Evolutionary conservation across 208 protist genomes (phyloP).

Genomic region (Phytomonas serpens): DNA sequence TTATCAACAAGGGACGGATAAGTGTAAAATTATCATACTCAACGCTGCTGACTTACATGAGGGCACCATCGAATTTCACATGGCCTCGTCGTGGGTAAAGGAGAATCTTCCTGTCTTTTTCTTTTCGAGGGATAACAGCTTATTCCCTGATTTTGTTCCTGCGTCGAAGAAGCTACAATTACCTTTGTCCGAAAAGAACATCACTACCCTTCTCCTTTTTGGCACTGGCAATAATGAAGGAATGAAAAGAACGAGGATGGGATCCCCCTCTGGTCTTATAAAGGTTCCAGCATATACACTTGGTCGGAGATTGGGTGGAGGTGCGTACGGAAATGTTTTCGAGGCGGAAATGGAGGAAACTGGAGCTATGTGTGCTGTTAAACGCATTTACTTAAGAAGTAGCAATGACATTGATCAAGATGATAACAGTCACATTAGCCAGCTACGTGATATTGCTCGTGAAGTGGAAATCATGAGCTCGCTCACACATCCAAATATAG

Average conservation of each 20-base stretch:
- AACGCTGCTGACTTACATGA: constrained; percentile 35
- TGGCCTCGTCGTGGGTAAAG: constrained; percentile 37
- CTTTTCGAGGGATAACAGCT: constrained; percentile 18
- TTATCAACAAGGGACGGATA: constrained; percentile 37
- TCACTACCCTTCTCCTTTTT: constrained; percentile 35
- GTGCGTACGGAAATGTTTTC: constrained; percentile 79
- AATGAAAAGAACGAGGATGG: constrained; percentile 14
- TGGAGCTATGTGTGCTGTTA: constrained; percentile 66
- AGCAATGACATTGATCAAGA: constrained; percentile 15
- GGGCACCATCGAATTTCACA: constrained; percentile 19
- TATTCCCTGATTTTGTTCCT: constrained; percentile 25
- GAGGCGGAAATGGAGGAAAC: constrained; percentile 66
- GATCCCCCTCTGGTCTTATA: constrained; percentile 18
- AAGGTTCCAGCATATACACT: constrained; percentile 64
- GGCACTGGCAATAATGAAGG: constrained; percentile 44
- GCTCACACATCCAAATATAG: constrained; percentile 77
- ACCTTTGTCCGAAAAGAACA: constrained; percentile 29
- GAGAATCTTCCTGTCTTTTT: constrained; percentile 54
- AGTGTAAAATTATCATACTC: constrained; percentile 62
- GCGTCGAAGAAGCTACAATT: constrained; percentile 22
- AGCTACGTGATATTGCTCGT: constrained; percentile 66
- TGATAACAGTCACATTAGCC: constrained; percentile 16
- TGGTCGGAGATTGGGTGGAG: constrained; percentile 62
- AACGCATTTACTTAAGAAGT: constrained; percentile 74
- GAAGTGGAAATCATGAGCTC: constrained; percentile 81